Conservation (phyloP, 345 rosid species). For the Anacardium occidentale region DNA sequence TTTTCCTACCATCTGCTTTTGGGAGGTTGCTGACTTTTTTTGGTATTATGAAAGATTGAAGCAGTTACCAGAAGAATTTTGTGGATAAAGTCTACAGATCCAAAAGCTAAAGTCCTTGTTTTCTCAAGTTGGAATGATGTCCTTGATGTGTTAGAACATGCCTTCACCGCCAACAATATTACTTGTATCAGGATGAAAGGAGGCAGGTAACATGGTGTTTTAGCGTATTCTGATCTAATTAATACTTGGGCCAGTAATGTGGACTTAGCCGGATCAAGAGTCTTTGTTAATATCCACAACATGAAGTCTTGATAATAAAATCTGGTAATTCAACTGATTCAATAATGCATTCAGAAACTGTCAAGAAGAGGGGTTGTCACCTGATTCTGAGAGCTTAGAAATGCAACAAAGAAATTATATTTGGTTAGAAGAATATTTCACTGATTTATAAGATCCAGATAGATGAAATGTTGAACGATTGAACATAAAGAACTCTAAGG, state of each 20-base stretch:
- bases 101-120: conserved; percentile 80
- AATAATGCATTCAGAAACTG: not conserved
- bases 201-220: conserved; percentile 61
- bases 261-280: not conserved
- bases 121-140: conserved; percentile 99
- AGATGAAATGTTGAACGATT: not conserved
- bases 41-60: conserved; percentile 60
- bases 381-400: not conserved
- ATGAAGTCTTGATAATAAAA: not conserved
- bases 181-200: conserved; percentile 87
- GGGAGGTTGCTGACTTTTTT: conserved; percentile 22
- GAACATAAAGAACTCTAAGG: not conserved
- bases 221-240: not conserved
- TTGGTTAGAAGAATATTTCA: not conserved
- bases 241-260: not conserved
- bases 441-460: not conserved
- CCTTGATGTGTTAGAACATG: conserved; percentile 91
- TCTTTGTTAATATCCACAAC: not conserved
- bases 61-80: conserved; percentile 84
- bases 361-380: not conserved
- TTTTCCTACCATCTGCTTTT: not conserved
- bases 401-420: not conserved
- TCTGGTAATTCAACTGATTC: not conserved
- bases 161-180: conserved; percentile 65
- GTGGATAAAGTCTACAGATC: conserved; percentile 77